A percentile compares a stretch with the other conserved stretches of the same genome.
Evolutionary conservation across 176 grass and related monocot genomes (phyloP).

Genomic region (Zea luxurians): DNA sequence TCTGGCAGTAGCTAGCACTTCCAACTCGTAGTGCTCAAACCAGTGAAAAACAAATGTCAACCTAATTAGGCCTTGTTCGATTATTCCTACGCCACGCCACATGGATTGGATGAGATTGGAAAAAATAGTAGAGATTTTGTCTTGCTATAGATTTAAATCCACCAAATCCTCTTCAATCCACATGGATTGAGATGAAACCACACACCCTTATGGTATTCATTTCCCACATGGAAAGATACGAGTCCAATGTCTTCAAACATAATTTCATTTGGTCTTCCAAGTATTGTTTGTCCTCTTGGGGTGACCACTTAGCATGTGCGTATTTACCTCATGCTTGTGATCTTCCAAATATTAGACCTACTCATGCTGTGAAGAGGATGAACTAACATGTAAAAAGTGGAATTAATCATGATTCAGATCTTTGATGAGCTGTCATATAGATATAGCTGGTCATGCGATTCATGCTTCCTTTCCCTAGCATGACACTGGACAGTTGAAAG

Average conservation of each 20-base stretch:
- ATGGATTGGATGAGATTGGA: too few species aligned
- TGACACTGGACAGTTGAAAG: conserved; percentile 10
- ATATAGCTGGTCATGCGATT: background rate
- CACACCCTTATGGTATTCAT: background rate
- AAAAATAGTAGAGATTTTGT: too few species aligned
- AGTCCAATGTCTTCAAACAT: background rate
- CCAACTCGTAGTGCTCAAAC: background rate
- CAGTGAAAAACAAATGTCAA: background rate
- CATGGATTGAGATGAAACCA: too few species aligned
- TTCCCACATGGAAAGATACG: background rate
- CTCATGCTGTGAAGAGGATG: background rate
- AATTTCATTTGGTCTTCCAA: background rate
- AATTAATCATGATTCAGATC: conserved; percentile 1
- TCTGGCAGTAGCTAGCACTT: background rate
- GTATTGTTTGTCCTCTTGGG: background rate
- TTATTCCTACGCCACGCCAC: too few species aligned
- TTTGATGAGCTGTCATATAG: conserved; percentile 13
- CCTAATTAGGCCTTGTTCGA: too few species aligned
- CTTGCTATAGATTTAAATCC: too few species aligned
- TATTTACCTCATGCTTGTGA: background rate
- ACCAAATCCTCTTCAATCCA: too few species aligned
- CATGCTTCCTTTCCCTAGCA: background rate
- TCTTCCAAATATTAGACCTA: background rate
- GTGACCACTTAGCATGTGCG: background rate
- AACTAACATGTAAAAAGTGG: background rate